Evolutionary conservation across 2,329 filamentous ascomycete genomes (phyloP).

Genomic region (Pestalotiopsis sp.): DNA sequence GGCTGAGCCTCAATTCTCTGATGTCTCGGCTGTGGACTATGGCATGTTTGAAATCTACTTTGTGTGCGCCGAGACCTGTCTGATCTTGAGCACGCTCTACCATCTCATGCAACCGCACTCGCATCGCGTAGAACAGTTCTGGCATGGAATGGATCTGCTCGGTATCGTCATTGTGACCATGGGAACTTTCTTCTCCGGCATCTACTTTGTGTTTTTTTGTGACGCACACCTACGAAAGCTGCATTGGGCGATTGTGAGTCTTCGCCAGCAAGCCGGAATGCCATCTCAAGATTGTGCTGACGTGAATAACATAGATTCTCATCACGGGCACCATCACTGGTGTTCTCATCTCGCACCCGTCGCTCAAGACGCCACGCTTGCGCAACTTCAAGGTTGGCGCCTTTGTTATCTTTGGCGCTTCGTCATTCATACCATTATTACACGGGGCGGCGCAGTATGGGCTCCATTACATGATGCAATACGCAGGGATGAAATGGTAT

Average conservation of each 20-base stretch:
- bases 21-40: slow-evolving; percentile 47
- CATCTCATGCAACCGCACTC: slow-evolving; percentile 72
- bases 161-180: slow-evolving; percentile 69
- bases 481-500: slow-evolving; percentile 23
- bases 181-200: background rate
- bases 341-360: slow-evolving; percentile 56
- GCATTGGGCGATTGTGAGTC: background rate
- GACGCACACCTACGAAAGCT: slow-evolving; percentile 36
- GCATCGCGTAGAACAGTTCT: slow-evolving; percentile 58
- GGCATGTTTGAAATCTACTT: slow-evolving; percentile 60
- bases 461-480: slow-evolving; percentile 17
- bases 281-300: background rate
- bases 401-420: slow-evolving; percentile 71
- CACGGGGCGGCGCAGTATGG: slow-evolving; percentile 57
- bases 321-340: slow-evolving; percentile 56
- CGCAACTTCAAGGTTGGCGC: slow-evolving; percentile 65
- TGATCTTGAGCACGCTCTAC: slow-evolving; percentile 60
- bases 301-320: slow-evolving; percentile 49
- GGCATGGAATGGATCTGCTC: slow-evolving; percentile 70
- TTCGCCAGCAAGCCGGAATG: background rate
- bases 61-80: slow-evolving; percentile 51
- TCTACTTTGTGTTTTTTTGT: slow-evolving; percentile 47
- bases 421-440: slow-evolving; percentile 63
- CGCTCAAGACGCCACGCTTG: slow-evolving; percentile 65
- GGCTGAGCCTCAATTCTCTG: background rate